Conservation (phyloP, 2,329 filamentous ascomycete genomes). For the Zopfia rhizophila region DNA sequence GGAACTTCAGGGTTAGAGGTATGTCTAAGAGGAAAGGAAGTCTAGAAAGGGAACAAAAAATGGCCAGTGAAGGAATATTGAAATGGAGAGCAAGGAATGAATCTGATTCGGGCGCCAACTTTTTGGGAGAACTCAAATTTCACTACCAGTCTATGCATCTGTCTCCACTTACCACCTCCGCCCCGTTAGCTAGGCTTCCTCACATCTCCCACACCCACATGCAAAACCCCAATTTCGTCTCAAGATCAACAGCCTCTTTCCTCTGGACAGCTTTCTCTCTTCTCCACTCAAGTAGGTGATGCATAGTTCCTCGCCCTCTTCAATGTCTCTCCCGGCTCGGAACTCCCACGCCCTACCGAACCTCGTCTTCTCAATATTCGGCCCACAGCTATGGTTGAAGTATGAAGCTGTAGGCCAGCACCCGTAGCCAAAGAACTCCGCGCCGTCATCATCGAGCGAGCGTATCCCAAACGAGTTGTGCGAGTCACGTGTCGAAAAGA, state of each 20-base stretch:
- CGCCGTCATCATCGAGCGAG: conserved; percentile 55
- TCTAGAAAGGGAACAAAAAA: too few species aligned
- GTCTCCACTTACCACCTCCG: background rate
- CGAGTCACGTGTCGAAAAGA: conserved; percentile 52
- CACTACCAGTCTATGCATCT: too few species aligned
- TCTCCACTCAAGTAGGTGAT: conserved; percentile 62
- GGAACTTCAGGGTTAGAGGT: too few species aligned
- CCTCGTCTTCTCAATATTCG: conserved; percentile 56
- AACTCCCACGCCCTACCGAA: conserved; percentile 56
- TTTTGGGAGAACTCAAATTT: too few species aligned
- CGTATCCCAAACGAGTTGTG: conserved; percentile 62
- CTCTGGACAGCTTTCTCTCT: conserved; percentile 52
- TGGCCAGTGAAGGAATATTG: too few species aligned
- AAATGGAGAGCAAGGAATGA: too few species aligned
- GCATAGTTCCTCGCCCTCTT: conserved; percentile 55
- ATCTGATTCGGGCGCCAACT: too few species aligned
- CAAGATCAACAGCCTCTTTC: conserved; percentile 50
- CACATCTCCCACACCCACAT: conserved; percentile 56
- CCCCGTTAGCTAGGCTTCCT: too few species aligned
- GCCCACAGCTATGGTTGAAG: conserved; percentile 61
- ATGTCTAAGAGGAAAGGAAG: too few species aligned
- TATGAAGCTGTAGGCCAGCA: conserved; percentile 60
- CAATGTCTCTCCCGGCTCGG: conserved; percentile 45
- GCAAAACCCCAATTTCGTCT: conserved; percentile 58
- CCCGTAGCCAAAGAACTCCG: conserved; percentile 61